Percentiles rank a stretch among this genome's conserved stretches.
Evolutionary conservation across 139 green algal species (phyloP).

Genomic region (Volvox reticuliferus): DNA sequence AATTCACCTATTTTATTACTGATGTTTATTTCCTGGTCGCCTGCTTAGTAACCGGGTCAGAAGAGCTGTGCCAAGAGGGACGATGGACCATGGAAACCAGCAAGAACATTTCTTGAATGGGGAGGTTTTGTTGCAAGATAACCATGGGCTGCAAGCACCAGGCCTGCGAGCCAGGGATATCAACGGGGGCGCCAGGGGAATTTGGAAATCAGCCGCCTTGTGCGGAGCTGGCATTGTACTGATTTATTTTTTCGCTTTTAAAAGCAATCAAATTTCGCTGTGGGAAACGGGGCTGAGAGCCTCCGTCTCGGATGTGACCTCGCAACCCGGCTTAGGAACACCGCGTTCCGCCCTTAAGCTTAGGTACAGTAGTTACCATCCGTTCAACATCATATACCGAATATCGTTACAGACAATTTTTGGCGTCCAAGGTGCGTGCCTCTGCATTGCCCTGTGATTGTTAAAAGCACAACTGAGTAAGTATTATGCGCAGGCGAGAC

Average conservation of each 20-base stretch:
- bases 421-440: conserved; percentile 1
- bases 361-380: not conserved
- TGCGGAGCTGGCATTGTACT: not conserved
- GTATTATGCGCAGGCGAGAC: conserved; percentile 25
- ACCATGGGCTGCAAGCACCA: not conserved
- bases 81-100: not conserved
- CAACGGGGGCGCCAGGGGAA: not conserved
- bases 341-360: conserved; percentile 14
- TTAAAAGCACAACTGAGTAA: not conserved
- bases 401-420: conserved; percentile 5
- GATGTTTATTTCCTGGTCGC: not conserved
- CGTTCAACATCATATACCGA: conserved; percentile 14
- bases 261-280: not conserved
- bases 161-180: not conserved
- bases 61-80: not conserved
- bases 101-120: not conserved
- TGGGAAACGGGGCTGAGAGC: not conserved
- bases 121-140: not conserved
- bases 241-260: not conserved
- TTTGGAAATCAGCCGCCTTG: not conserved
- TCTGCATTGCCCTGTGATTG: not conserved
- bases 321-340: not conserved
- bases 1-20: not conserved
- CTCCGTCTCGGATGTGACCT: not conserved
- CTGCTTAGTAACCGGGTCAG: not conserved